Evolutionary conservation across 306 rosid genomes (phyloP), one percentile per base, ranked within the genome.

Genomic region (Prinsepia uniflora): DNA sequence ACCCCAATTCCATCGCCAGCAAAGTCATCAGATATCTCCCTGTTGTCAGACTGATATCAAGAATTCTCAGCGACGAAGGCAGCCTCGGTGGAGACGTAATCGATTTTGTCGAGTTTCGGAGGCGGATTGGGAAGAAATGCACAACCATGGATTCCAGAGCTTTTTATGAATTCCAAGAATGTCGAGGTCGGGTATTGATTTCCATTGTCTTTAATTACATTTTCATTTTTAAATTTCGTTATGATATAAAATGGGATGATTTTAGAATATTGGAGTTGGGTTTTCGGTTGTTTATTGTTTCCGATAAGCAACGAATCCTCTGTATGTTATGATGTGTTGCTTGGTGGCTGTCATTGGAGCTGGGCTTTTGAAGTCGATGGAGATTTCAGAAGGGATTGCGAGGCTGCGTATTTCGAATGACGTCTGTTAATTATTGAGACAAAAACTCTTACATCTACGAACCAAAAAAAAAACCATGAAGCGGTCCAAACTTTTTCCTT

Each of bases 351-450:
- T 95, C 5, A 75, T 87, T 56, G 99, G 97, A 24, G 99, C 96
- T 45, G 95, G 99, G 56, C 92, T 94, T 69, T 95, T 91, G 58
- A 94, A 94, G 82, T 87, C 97, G 36, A 95, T 91, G 84, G 97
- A 91, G 86, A 87, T 94, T 82, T 72, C 90, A 82, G 95, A 87
- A 81, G 97, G 98, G 11, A 96, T 81, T 0, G 85, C 86, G 2
- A 86, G 98, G 91, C 88, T 91, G 9, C 75, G 95, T 48, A 71
- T 94, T 77, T 89, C 97, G 0, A 65, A 89, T 64, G 98, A 94
- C 54, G 86, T 87, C 67, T n/a, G n/a, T n/a, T n/a, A n/a, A n/a
- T n/a, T n/a, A n/a, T n/a, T n/a, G n/a, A n/a, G n/a, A n/a, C n/a
- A n/a, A n/a, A n/a, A n/a, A n/a, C n/a, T n/a, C n/a, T n/a, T n/a